Percentiles rank a stretch among this genome's conserved stretches.
These are phyloP conservation scores for Juglanconis sp. DNA, from an alignment of 2,329 filamentous ascomycete genomes.

Conservation along the genomic window DNA sequence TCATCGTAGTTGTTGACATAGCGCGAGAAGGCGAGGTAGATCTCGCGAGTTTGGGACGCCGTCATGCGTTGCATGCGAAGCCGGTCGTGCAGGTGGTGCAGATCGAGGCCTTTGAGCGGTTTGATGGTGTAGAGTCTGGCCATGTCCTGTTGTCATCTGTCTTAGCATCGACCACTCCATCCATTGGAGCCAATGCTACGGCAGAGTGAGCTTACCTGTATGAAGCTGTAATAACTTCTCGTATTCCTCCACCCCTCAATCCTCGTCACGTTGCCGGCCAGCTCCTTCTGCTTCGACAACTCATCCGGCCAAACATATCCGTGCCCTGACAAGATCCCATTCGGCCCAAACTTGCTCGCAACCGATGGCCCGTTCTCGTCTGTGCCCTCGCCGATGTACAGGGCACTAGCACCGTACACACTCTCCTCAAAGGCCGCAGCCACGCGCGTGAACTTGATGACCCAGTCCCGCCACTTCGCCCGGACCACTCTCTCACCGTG, in stretches of 20 bases:
- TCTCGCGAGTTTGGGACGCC: slow-evolving; percentile 71
- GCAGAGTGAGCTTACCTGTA: slow-evolving; percentile 58
- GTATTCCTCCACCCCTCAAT: slow-evolving; percentile 98
- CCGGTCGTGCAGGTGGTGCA: slow-evolving; percentile 90
- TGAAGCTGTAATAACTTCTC: slow-evolving; percentile 90
- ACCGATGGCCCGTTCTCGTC: slow-evolving; percentile 57
- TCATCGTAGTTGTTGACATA: slow-evolving; percentile 78
- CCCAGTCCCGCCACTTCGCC: slow-evolving; percentile 90
- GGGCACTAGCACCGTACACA: slow-evolving; percentile 87
- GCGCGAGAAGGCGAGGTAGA: slow-evolving; percentile 77
- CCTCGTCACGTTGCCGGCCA: slow-evolving; percentile 85
- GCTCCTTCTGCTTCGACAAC: slow-evolving; percentile 72
- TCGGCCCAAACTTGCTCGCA: slow-evolving; percentile 24
- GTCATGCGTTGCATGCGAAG: slow-evolving; percentile 78
- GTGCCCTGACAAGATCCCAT: slow-evolving; percentile 60
- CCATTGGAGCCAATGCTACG: slow-evolving; percentile 28
- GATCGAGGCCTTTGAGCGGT: slow-evolving; percentile 76
- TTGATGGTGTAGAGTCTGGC: slow-evolving; percentile 61
- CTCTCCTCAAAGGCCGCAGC: slow-evolving; percentile 92
- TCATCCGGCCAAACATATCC: slow-evolving; percentile 96
- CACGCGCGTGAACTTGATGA: slow-evolving; percentile 89
- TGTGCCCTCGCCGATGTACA: slow-evolving; percentile 73
- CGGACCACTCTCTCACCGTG: slow-evolving; percentile 88
- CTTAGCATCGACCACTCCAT: slow-evolving; percentile 21
- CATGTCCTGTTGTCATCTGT: slow-evolving; percentile 50